Evolutionary conservation across 176 grass and related monocot species (phyloP), one percentile per base, ranked within the genome.

Genomic region (Aechmea fasciata): DNA sequence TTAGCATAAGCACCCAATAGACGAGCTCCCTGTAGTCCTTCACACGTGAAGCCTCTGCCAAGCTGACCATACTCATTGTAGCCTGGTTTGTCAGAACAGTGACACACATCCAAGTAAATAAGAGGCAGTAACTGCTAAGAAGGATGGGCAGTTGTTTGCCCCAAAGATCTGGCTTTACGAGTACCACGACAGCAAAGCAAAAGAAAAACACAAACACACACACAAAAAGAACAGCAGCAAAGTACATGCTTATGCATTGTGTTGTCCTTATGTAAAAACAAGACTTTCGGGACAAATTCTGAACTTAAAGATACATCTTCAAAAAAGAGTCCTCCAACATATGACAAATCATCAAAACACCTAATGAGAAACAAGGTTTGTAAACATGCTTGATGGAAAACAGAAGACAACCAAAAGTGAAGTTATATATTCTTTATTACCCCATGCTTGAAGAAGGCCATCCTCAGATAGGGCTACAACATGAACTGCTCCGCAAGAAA

Each of bases 1-100:
- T 74, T 97, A 78, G 89, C 86, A 83, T 90, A 97, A 75, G 77
- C 86, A 85, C 72, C 87, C 85, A 97, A 77, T 66, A 97, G 70
- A 72, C 71, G 65, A 79, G 89, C 86, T 83, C 86, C 83, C 79
- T 97, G 93, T 57, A 97, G 78, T 80, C 93, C 93, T 83, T 92
- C 77, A 83, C 78, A 92, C 71, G 93, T 97, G 77, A 77, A 81
- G 72, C 93, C 93, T 92, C 89, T 97, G 76, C 93, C 93, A 75
- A 90, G 86, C 86, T 97, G 93, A 77, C 93, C 93, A 77, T 82
- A 85, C 68, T 97, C 93, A 90, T 97, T 97, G 81, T 92, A 97
- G 86, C 93, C 93, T 97, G 86, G 81, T 89, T 88, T 79, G 74
- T 84, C 85, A 84, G 74, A 84, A 91, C 69, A 81, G 79, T 67